Conservation (phyloP, 257 asterid genomes). For the Penstemon eatonii region DNA sequence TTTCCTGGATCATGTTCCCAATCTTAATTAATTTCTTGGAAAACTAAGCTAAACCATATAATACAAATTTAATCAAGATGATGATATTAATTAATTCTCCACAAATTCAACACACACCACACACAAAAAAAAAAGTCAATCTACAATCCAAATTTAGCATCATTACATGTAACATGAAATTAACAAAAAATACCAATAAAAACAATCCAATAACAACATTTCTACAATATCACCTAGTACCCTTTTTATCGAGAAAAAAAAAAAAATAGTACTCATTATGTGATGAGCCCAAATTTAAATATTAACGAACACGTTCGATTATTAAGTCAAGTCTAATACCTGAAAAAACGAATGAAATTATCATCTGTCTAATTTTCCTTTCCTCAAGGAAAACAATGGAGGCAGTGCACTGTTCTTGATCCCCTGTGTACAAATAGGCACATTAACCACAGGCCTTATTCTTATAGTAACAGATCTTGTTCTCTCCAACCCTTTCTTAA, state of each 20-base stretch:
- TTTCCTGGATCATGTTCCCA: constrained; percentile 42
- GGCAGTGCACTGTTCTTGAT: constrained; percentile 50
- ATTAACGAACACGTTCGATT: no score
- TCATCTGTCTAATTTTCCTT: constrained; percentile 47
- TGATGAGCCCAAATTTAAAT: no score
- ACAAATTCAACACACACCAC: no score
- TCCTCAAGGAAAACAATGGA: constrained; percentile 61
- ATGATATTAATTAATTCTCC: no score
- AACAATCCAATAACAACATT: constrained; percentile 20
- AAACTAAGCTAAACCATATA: background rate
- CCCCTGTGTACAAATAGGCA: constrained; percentile 62
- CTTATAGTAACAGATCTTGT: constrained; percentile 53
- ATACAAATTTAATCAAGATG: no score
- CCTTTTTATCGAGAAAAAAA: no score
- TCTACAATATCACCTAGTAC: constrained; percentile 23
- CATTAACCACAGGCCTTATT: constrained; percentile 70
- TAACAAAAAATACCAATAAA: background rate
- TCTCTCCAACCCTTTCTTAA: constrained; percentile 64
- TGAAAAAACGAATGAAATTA: no score
- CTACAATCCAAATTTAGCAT: no score
- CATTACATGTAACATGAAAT: no score
- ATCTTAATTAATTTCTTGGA: constrained; percentile 21
- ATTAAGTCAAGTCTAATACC: no score
- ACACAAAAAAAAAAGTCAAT: no score
- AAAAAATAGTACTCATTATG: no score